Evolutionary conservation across 2,329 filamentous ascomycete genomes (phyloP).

Genomic region (Periconia sp.): DNA sequence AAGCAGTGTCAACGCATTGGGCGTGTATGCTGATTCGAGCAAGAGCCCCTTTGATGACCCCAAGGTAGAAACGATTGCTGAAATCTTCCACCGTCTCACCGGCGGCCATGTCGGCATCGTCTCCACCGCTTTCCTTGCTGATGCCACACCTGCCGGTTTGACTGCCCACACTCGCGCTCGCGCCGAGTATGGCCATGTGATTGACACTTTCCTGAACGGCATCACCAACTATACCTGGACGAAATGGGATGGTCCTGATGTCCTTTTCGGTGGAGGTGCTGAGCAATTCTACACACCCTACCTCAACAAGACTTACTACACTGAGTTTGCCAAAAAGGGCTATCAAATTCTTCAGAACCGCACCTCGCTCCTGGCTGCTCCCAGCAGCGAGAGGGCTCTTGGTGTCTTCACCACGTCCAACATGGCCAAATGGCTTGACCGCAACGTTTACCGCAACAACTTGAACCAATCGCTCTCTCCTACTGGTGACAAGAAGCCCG

Average conservation of each 20-base stretch:
- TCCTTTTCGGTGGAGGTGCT: constrained; percentile 79
- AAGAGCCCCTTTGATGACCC: constrained; percentile 75
- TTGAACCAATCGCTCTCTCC: constrained; percentile 70
- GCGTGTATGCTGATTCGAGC: constrained; percentile 79
- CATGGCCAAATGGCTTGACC: constrained; percentile 83
- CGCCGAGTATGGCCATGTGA: constrained; percentile 68
- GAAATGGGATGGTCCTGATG: constrained; percentile 71
- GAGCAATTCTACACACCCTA: constrained; percentile 68
- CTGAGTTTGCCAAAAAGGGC: constrained; percentile 68
- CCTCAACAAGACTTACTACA: constrained; percentile 71
- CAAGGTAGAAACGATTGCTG: constrained; percentile 81
- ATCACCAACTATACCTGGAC: constrained; percentile 82
- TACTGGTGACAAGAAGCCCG: constrained; percentile 63
- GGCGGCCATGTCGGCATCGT: constrained; percentile 64
- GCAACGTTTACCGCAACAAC: constrained; percentile 76
- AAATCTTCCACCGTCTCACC: constrained; percentile 72
- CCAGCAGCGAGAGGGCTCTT: constrained; percentile 65
- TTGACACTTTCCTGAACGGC: constrained; percentile 76
- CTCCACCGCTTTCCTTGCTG: constrained; percentile 77
- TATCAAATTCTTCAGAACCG: constrained; percentile 76
- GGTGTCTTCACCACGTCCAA: constrained; percentile 76
- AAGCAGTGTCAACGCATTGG: constrained; percentile 78
- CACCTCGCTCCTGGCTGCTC: constrained; percentile 63
- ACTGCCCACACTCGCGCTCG: constrained; percentile 68
- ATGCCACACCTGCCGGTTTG: constrained; percentile 74